Base-by-base conservation (phyloP, 768 basidiomycete genomes). In the Pleurotus giganteus region DNA sequence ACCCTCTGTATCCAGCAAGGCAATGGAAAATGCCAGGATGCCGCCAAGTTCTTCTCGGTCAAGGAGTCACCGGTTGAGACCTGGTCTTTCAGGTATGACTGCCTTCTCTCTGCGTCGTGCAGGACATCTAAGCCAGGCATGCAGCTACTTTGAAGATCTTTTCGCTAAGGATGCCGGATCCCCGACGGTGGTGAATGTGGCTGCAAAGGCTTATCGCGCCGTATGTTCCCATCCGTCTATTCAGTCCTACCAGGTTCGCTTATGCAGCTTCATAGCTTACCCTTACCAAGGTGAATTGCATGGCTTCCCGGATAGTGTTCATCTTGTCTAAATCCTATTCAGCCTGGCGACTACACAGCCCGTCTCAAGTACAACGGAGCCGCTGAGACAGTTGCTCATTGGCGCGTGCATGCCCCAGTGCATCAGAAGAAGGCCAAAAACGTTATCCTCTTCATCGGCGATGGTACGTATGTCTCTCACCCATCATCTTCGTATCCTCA, bases 391-490 rank as follows among this genome's bases (percentile, higher is more conserved):
- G 64, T 74, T 21, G 74, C 73, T 6, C 63, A 66, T 24, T 77
- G 75, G 75, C 58, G 65, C 36, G 75, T 76, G 4, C 68, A 73
- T 24, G 57, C 70, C 55, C 66, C 74, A 19, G 56, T 67, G 19
- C 68, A 57, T 9, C 65, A 61, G 45, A 66, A 70, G 47, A 67
- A 66, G 58, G 74, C 75, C 11, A 77, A 75, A 64, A 77, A 77
- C 56, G 73, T 74, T 28, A 61, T 76, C 17, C 67, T 77, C 58
- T 77, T 77, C 70, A 75, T 77, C 43, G 75, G 75, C 15, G 75
- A 77, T 69, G 75, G 75, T 76, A 41, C 19, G 66, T 54, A 7
- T 29, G 13, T 46, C 44, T 49, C 28, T 19, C 34, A 44, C 26
- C 7, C 36, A 28, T 24, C 9, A 1, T 36, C 36, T 11, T 29